Evolutionary conservation across 768 basidiomycete species (phyloP), one percentile per base, ranked within the genome.

Genomic region (Lentinula sp.): DNA sequence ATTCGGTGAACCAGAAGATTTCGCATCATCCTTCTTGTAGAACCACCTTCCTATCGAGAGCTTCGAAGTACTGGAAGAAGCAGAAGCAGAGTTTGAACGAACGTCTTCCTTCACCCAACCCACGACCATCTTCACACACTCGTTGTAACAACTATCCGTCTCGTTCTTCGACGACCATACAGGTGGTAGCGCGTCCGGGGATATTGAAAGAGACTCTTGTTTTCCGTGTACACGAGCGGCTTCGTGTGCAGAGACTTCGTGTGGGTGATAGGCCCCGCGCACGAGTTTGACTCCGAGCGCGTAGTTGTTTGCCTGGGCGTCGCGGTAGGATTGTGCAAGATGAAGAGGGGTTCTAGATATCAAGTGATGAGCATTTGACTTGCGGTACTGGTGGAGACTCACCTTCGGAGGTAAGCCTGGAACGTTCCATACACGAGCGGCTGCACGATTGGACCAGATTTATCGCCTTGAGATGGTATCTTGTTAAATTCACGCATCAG

Each of bases 231-330:
- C 32, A 9, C 55, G 56, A 7, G 73, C 65, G 15, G 23, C 13
- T 12, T 66, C 64, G 62, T 85, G 79, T 1, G 84, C 84, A 4
- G 79, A 74, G 32, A 82, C 63, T 68, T 97, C 95, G 61, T 90
- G 83, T 0, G 85, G 79, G 67, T 95, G 92, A 72, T 98, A 98
- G 2, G 95, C 95, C 0, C 95, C 95, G 23, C 95, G 85, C 35
- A 97, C 95, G 52, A 98, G 87, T 72, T 97, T 98, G 59, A 93
- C 85, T 9, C 95, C 95, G 0, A 96, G 80, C 0, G 89, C 79
- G 69, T 91, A 96, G 41, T 82, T 78, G 63, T 86, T 77, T 55
- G 70, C 71, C 63, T 81, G 77, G 3, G 95, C 90, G 55, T 91
- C 87, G 13, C 72, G 73, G 49, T 95, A 74, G 41, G 85, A 81